A percentile compares a stretch with the other conserved stretches of the same genome.
phyloP scores from a whole-genome alignment of 2,329 filamentous ascomycete genomes.

The Penicillium sp. region DNA sequence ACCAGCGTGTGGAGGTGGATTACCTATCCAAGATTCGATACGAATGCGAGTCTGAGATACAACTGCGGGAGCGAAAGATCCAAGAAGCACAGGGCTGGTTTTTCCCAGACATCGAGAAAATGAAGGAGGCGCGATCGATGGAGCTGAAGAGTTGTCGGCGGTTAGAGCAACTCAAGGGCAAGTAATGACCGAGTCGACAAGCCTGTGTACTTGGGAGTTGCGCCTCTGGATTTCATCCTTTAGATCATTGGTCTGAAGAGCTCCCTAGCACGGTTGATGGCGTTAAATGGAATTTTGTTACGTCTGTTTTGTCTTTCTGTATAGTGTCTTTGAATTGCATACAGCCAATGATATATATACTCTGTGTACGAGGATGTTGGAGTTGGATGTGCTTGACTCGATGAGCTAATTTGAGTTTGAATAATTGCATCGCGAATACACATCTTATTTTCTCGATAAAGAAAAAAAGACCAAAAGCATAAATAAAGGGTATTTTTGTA shows the following conservation, averaged over 20 bases:
- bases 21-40: conserved; percentile 69
- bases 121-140: conserved; percentile 69
- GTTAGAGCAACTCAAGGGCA: conserved; percentile 55
- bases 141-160: conserved; percentile 63
- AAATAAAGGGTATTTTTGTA: not conserved
- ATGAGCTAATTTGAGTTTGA: not conserved
- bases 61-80: conserved; percentile 66
- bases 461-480: not conserved
- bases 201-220: conserved; percentile 11
- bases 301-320: conserved; percentile 14
- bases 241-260: conserved; percentile 14
- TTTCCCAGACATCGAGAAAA: conserved; percentile 76
- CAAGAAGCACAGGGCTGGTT: conserved; percentile 88
- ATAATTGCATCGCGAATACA: not conserved
- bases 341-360: conserved; percentile 2
- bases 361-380: not conserved
- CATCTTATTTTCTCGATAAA: not conserved
- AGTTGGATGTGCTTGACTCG: not conserved
- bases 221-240: conserved; percentile 13
- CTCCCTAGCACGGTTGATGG: conserved; percentile 22
- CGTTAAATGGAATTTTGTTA: conserved; percentile 18
- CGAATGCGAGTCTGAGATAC: conserved; percentile 75
- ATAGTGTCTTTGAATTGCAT: conserved; percentile 24
- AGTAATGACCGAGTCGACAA: conserved; percentile 30
- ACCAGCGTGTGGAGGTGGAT: conserved; percentile 73